These are phyloP conservation scores for Boletus sensibilis DNA, from an alignment of 768 basidiomycete genomes.

Conservation along the genomic window DNA sequence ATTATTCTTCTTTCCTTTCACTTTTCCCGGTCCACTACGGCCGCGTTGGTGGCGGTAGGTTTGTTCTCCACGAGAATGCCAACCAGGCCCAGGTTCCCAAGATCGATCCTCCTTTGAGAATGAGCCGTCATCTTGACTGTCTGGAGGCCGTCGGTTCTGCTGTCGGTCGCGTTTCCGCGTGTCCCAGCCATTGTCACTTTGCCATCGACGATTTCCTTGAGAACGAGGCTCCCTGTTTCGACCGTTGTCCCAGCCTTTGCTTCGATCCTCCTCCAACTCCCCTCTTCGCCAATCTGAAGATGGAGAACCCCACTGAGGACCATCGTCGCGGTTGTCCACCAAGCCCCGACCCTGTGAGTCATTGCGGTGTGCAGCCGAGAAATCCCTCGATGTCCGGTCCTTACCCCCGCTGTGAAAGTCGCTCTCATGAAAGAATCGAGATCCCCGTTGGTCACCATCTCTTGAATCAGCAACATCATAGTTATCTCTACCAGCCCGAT, in stretches of 20 bases:
- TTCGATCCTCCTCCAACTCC: constrained; percentile 39
- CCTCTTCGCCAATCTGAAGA: constrained; percentile 42
- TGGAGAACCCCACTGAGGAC: constrained; percentile 44
- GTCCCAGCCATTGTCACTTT: constrained; percentile 51
- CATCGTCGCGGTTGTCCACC: constrained; percentile 41
- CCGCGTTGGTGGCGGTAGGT: constrained; percentile 37
- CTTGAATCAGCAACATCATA: constrained; percentile 46
- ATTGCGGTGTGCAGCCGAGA: constrained; percentile 44
- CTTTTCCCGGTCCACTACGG: constrained; percentile 39
- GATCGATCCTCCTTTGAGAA: constrained; percentile 48
- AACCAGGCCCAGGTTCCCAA: constrained; percentile 73
- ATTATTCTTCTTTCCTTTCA: constrained; percentile 38
- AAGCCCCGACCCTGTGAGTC: constrained; percentile 46
- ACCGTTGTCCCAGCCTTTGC: constrained; percentile 35
- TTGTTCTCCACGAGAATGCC: constrained; percentile 50
- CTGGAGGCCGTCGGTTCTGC: constrained; percentile 37
- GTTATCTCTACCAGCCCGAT: constrained; percentile 49
- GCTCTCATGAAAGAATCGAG: constrained; percentile 39
- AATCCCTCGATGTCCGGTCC: constrained; percentile 47
- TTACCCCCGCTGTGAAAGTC: constrained; percentile 41
- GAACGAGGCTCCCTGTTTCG: constrained; percentile 37
- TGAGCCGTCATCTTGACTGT: constrained; percentile 26
- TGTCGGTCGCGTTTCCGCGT: constrained; percentile 46
- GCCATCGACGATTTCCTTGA: constrained; percentile 34
- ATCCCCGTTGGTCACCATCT: constrained; percentile 46